Evolutionary conservation across 2,329 filamentous ascomycete genomes (phyloP).

Genomic region (Cordyceps militaris): DNA sequence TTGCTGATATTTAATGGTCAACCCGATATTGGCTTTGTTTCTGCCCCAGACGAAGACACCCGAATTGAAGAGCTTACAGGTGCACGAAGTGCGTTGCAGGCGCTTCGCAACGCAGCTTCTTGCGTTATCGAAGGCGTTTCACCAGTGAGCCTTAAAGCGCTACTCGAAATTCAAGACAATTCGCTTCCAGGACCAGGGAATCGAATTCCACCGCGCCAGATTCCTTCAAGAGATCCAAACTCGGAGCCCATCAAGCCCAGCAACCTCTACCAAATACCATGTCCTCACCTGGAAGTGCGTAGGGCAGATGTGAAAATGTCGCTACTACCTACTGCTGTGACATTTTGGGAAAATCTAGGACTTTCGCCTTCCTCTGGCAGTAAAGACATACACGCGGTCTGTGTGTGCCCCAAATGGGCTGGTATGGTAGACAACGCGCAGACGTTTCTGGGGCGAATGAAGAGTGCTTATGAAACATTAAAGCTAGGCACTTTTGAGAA

Average conservation of each 20-base stretch:
- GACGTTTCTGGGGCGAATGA: conserved; percentile 60
- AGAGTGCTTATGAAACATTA: conserved; percentile 64
- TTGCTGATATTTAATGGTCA: conserved; percentile 28
- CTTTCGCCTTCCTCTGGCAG: conserved; percentile 62
- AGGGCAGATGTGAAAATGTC: conserved; percentile 64
- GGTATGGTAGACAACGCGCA: conserved; percentile 55
- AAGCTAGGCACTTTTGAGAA: conserved; percentile 61
- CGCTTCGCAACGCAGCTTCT: conserved; percentile 39
- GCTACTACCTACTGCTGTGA: conserved; percentile 64
- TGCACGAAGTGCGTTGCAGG: conserved; percentile 42
- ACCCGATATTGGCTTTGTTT: conserved; percentile 13
- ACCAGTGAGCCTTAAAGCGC: conserved; percentile 36
- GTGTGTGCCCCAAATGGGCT: conserved; percentile 60
- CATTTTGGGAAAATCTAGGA: conserved; percentile 77
- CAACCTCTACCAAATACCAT: conserved; percentile 54
- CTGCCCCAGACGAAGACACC: conserved; percentile 22
- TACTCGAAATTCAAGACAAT: conserved; percentile 52
- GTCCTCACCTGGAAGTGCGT: conserved; percentile 66
- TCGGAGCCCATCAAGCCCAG: conserved; percentile 42
- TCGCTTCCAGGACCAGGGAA: conserved; percentile 45
- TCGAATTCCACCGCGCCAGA: conserved; percentile 43
- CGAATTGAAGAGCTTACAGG: conserved; percentile 36
- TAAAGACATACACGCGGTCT: conserved; percentile 66
- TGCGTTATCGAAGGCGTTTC: conserved; percentile 34
- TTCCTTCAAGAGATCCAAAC: conserved; percentile 33